These are phyloP conservation scores for Cladophialophora immunda DNA, from an alignment of 2,329 filamentous ascomycete genomes.

Conservation along the genomic window DNA sequence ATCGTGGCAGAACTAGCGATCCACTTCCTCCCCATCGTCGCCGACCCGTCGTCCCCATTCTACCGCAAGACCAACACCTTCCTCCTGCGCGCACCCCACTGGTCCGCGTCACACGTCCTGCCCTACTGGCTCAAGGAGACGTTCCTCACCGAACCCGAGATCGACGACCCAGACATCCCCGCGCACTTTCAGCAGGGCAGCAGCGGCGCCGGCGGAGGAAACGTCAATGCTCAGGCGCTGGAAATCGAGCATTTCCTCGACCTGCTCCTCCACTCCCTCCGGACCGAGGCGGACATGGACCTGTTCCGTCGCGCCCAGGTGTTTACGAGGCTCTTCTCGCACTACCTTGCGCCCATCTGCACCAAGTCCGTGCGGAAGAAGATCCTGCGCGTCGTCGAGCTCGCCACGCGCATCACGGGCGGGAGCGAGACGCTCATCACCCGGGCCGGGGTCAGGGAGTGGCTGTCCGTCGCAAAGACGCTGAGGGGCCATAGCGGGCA, in stretches of 20 bases:
- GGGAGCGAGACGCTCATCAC: constrained; percentile 80
- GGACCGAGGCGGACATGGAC: constrained; percentile 52
- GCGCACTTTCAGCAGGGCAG: constrained; percentile 57
- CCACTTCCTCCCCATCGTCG: constrained; percentile 71
- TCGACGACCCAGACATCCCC: constrained; percentile 69
- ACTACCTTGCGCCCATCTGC: constrained; percentile 74
- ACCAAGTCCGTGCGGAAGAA: constrained; percentile 67
- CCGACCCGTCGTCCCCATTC: constrained; percentile 79
- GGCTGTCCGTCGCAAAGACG: constrained; percentile 54
- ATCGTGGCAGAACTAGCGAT: constrained; percentile 79
- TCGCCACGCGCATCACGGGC: constrained; percentile 73
- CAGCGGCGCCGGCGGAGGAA: constrained; percentile 55
- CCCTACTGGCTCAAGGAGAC: constrained; percentile 73
- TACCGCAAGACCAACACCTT: constrained; percentile 89
- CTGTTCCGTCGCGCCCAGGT: constrained; percentile 66
- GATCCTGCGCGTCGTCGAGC: constrained; percentile 69
- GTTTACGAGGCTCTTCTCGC: constrained; percentile 77
- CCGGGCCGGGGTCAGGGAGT: constrained; percentile 75
- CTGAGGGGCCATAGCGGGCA: constrained; percentile 30
- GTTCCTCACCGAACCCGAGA: constrained; percentile 75
- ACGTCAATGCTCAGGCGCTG: constrained; percentile 40
- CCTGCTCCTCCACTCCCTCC: constrained; percentile 30
- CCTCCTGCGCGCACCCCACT: constrained; percentile 78
- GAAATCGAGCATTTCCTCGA: constrained; percentile 61
- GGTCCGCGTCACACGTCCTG: constrained; percentile 68